phyloP scores from a whole-genome alignment of 345 rosid species.

The Euphorbia lathyris region DNA sequence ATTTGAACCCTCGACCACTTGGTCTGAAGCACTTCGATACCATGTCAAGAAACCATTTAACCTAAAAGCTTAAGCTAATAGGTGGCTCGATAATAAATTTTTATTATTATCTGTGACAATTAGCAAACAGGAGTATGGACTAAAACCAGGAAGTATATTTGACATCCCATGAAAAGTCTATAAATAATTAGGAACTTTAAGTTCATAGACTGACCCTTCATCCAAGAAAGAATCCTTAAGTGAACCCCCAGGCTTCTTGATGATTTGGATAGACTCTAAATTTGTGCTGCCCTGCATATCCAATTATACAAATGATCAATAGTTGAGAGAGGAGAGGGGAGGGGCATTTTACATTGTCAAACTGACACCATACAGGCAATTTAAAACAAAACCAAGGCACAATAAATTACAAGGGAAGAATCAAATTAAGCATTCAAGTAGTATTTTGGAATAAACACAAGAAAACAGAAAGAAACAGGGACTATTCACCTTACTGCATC shows the following conservation, averaged over 20 bases:
- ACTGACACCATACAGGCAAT: background rate
- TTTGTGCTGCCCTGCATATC: conserved; percentile 87
- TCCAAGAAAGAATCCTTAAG: conserved; percentile 91
- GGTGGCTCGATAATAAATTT: too few species aligned
- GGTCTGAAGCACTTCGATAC: too few species aligned
- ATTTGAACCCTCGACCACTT: too few species aligned
- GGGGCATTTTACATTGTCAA: background rate
- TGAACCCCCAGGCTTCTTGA: conserved; percentile 98
- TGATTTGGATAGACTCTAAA: conserved; percentile 89
- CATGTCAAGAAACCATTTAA: too few species aligned
- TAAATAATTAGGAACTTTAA: background rate
- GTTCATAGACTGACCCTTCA: conserved; percentile 70
- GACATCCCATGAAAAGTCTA: background rate
- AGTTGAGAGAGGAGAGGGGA: background rate
- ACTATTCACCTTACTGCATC: background rate
- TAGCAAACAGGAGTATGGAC: too few species aligned
- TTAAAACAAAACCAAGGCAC: background rate
- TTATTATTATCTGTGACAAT: too few species aligned
- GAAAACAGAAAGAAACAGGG: background rate
- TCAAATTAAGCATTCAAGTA: background rate
- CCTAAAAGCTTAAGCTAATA: too few species aligned
- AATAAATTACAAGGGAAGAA: background rate
- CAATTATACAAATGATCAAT: background rate
- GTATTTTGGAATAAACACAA: background rate
- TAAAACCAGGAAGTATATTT: background rate